Conservation (phyloP, 768 basidiomycete genomes). For the Auricularia heimuer region DNA sequence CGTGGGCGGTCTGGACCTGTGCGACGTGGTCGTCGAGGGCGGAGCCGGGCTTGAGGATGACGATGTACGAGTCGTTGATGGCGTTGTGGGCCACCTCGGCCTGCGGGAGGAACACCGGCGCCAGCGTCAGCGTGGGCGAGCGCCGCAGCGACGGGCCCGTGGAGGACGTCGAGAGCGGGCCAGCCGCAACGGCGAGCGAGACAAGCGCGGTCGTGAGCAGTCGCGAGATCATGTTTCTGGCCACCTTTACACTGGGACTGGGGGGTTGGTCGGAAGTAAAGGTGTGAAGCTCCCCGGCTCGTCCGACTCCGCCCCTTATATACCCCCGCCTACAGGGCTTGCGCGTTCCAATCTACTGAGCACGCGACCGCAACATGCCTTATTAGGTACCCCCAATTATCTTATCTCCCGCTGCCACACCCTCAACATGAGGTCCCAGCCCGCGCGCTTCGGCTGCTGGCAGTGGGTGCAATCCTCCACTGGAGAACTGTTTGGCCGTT, state of each 20-base stretch:
- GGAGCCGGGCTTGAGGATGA: slow-evolving; percentile 64
- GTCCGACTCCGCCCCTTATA: neutral
- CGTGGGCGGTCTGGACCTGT: slow-evolving; percentile 57
- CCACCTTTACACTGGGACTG: neutral
- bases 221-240: too few relatives aligned
- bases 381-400: neutral
- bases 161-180: slow-evolving; percentile 3
- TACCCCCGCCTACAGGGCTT: neutral
- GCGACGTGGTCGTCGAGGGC: slow-evolving; percentile 69
- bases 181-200: neutral
- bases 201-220: neutral
- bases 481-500: too few relatives aligned
- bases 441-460: too few relatives aligned
- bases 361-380: neutral
- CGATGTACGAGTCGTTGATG: slow-evolving; percentile 89
- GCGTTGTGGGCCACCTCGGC: slow-evolving; percentile 39
- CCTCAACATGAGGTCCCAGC: too few relatives aligned
- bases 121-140: neutral
- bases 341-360: neutral
- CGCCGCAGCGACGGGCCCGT: neutral
- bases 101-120: neutral
- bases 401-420: too few relatives aligned
- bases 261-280: neutral
- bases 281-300: neutral
- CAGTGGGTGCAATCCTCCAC: too few relatives aligned